phyloP scores from a whole-genome alignment of 164 flowering plant species.

The Vitis rotundifolia region DNA sequence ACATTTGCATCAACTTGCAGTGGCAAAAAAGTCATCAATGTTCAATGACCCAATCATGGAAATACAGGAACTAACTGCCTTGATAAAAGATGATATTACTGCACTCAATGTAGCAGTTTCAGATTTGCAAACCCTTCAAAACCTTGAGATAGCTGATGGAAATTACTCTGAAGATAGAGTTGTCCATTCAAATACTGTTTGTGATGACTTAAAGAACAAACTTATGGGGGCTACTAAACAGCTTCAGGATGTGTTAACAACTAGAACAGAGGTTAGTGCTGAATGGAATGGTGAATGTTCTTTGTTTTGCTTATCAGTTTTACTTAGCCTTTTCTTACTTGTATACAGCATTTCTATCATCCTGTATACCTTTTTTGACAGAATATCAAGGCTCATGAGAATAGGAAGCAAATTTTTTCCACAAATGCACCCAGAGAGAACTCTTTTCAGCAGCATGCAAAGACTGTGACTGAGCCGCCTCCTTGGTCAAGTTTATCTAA shows the following conservation, averaged over 20 bases:
- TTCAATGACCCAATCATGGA: slow-evolving; percentile 81
- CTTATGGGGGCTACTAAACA: slow-evolving; percentile 85
- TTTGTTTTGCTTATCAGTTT: background rate
- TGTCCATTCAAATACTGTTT: slow-evolving; percentile 72
- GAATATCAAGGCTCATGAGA: slow-evolving; percentile 93
- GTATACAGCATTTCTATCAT: background rate
- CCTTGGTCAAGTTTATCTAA: slow-evolving; percentile 71
- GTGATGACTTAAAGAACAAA: slow-evolving; percentile 77
- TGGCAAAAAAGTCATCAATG: slow-evolving; percentile 85
- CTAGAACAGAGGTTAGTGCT: slow-evolving; percentile 67
- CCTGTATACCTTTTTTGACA: slow-evolving; percentile 22
- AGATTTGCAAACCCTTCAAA: slow-evolving; percentile 70
- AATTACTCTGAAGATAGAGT: slow-evolving; percentile 63
- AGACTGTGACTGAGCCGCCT: slow-evolving; percentile 58
- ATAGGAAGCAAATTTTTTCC: slow-evolving; percentile 79
- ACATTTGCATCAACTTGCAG: slow-evolving; percentile 31
- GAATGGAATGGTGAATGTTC: background rate
- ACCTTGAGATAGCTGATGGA: slow-evolving; percentile 60
- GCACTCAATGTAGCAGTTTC: slow-evolving; percentile 64
- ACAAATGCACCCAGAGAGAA: slow-evolving; percentile 59
- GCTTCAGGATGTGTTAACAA: slow-evolving; percentile 75
- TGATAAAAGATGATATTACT: slow-evolving; percentile 75
- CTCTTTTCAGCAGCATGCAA: slow-evolving; percentile 44
- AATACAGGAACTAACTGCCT: slow-evolving; percentile 72
- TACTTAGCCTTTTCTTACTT: background rate